Base-by-base conservation (phyloP, 371 early-diverging fungal genomes). In the Entomophthora muscae region DNA sequence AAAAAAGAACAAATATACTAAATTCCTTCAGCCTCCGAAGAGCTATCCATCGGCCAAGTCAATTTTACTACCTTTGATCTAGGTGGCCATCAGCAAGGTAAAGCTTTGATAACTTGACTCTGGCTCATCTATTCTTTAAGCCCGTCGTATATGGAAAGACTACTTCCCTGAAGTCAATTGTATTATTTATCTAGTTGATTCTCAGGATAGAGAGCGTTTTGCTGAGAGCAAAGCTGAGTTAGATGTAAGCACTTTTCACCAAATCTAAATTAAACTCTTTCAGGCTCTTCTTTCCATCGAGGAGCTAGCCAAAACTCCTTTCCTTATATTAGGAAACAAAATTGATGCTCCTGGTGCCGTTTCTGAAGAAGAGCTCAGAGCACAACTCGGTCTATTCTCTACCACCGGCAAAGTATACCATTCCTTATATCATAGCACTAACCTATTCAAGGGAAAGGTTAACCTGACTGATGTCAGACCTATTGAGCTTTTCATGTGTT, bases 401-500 rank as follows among this genome's bases (percentile, higher is more conserved):
- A 94, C 96, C 54, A 95, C 97, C 52, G 97, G 98, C 69, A 95
- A 95, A 84, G 79, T 80, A 73, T 68, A 30, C 42, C 10, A 12
- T 53, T 32, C 13, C 7, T 27, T 22, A 33, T 51, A n/a, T 27
- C 5, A 13, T 53, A 10, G 1, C 23, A n/a, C 30, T 52, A 27
- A 59, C 24, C 22, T 57, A 63, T 59, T 60, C 17, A n/a, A 80
- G 79, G 98, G 95, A 70, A 94, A 92, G 74, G 86, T 90, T 56
- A 80, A 83, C 63, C 79, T 93, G 70, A 87, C 84, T 69, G 90
- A 90, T 70, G 84, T 93, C 67, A 82, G 98, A 64, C 92, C 98
- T 61, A 91, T 95, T 66, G 98, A 97, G 78, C 84, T 97, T 29
- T 97, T 92, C 72, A 97, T 97, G 98, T 94, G 95, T 81, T 93